Base-by-base conservation (phyloP, 768 basidiomycete species). In the Termitomyces bulborhizus region DNA sequence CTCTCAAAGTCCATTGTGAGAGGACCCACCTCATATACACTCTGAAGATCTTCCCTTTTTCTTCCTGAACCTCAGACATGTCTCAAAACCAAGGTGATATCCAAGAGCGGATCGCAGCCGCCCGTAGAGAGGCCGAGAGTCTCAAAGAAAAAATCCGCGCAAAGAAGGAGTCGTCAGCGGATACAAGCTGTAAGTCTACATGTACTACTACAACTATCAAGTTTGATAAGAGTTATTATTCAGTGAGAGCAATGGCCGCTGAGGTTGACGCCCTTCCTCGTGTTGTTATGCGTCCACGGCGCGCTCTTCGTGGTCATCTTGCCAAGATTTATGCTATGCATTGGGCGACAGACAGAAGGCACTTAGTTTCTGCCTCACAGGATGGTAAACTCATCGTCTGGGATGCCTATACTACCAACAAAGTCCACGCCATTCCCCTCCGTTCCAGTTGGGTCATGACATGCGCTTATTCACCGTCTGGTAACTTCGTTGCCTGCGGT, bases 271-370 rank as follows among this genome's bases (percentile, higher is more conserved):
- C 93, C 16, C 80, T 99, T 50, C 96, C 96, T 42, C 90, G 96
- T 57, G 93, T 99, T 66, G 88, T 96, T 39, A 95, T 99, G 91
- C 90, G 93, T 64, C 91, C 93, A 51, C 84, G 97, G 55, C 89
- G 96, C 62, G 90, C 93, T 59, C 86, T 99, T 63, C 88, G 94
- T 67, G 96, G 96, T 27, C 96, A 99, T 73, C 85, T 99, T 51
- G 96, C 96, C 58, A 99, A 99, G 80, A 98, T 99, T 67, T 99
- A 99, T 71, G 96, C 96, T 46, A 97, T 99, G 91, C 97, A 99
- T 72, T 99, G 97, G 97, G 90, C 96, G 34, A 86, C 90, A 51
- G 96, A 99, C 77, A 84, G 93, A 66, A 82, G 97, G 65, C 96
- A 99, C 77, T 84, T 99, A 57, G 96, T 99, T 36, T 98, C 97